Base-by-base conservation (phyloP, 23 red algal species). In the Gracilaria domingensis region DNA sequence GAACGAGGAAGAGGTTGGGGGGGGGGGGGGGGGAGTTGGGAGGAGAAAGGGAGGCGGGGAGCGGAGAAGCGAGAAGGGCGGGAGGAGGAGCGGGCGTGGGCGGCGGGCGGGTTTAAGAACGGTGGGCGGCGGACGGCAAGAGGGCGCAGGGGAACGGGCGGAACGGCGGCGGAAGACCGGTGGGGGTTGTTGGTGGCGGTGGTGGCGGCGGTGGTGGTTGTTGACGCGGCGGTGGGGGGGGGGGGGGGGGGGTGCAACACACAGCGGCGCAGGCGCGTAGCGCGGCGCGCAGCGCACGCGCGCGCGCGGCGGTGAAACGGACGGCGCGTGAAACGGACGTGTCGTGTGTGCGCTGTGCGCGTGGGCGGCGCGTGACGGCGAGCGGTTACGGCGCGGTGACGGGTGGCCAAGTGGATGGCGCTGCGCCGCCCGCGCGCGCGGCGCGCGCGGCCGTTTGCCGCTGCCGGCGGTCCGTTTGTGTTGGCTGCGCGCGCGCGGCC, bases 241-340 rank as follows among this genome's bases (percentile, higher is more conserved):
- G 60, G 60, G 9, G 60, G 60, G 60, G n/a, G 60, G 60, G 60
- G 60, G 23, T 18, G 9, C 8, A 11, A 29, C 54, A 18, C 24
- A 24, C 4, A 24, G 59, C 59, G 33, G 7, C 29, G 64, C 64
- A 18, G 8, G 14, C 51, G 51, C 51, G 64, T 37, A 24, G 64
- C 64, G 32, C 23, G 30, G 64, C 64, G 32, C 32, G 33, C 32
- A 32, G 30, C 17, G 51, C 9, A 20, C 51, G 51, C 51, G 51
- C 51, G 17, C 51, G 17, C 45, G 45, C 45, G 45, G 7, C 12
- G 45, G 45, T 69, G 64, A 69, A 69, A 69, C 64, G 64, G 64
- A 69, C 64, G 64, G 64, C 64, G 64, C 64, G 64, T 69, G 64
- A 69, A 69, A 69, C 64, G 64, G 64, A 37, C 64, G 64, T 69